A percentile compares a stretch with the other conserved stretches of the same genome.
phyloP scores from a whole-genome alignment of 345 rosid genomes.

The Ceriops zippeliana region DNA sequence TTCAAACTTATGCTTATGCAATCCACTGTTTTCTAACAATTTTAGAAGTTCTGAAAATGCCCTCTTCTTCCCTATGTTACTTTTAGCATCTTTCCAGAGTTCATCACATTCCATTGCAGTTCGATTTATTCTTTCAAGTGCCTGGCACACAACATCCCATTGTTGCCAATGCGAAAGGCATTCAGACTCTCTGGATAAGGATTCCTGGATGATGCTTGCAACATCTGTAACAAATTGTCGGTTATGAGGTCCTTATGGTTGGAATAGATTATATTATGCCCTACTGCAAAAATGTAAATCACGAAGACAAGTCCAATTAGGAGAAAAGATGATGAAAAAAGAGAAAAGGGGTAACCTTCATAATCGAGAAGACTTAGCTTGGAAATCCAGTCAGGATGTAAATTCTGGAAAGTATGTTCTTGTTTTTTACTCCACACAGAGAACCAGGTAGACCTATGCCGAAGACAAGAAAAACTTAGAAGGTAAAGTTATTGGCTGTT shows the following conservation, averaged over 20 bases:
- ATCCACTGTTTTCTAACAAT: constrained; percentile 67
- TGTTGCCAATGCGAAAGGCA: constrained; percentile 39
- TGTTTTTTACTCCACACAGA: constrained; percentile 49
- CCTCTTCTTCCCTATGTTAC: constrained; percentile 58
- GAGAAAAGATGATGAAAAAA: constrained; percentile 9
- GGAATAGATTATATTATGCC: not conserved
- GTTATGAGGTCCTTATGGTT: not conserved
- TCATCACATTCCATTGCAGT: constrained; percentile 47
- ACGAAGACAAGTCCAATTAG: not conserved
- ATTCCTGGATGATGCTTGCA: constrained; percentile 16
- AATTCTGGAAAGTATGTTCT: constrained; percentile 27
- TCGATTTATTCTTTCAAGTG: constrained; percentile 48
- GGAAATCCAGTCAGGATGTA: constrained; percentile 32
- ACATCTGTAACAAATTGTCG: constrained; percentile 34
- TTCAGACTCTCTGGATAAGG: constrained; percentile 21
- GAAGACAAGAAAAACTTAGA: constrained; percentile 10
- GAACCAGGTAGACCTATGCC: constrained; percentile 57
- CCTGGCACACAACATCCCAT: constrained; percentile 50
- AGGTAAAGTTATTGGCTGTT: not conserved
- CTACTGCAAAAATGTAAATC: not conserved
- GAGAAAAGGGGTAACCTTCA: constrained; percentile 40
- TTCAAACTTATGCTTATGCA: constrained; percentile 69
- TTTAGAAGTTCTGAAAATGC: constrained; percentile 66
- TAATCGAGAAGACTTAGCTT: constrained; percentile 27
- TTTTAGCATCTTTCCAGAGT: constrained; percentile 62